phyloP scores from a whole-genome alignment of 2,329 filamentous ascomycete genomes.

The Trichophyton schoenleinii region DNA sequence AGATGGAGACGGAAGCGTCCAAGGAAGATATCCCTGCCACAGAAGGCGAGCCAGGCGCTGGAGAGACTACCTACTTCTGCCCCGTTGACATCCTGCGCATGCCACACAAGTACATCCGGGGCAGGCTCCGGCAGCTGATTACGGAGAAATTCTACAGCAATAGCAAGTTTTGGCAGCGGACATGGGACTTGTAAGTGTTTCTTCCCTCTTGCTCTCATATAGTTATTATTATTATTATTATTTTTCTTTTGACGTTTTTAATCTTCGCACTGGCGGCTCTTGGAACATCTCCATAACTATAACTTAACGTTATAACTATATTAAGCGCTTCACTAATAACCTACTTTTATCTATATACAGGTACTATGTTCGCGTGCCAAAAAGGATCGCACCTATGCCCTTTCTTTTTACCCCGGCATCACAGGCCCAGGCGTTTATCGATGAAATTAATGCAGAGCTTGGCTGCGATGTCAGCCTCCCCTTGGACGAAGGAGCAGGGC shows the following conservation, averaged over 20 bases:
- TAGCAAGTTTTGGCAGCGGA: conserved; percentile 39
- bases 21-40: too few relatives aligned
- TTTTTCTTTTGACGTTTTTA: too few relatives aligned
- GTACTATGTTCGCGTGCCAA: conserved; percentile 53
- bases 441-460: conserved; percentile 47
- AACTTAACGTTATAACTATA: too few relatives aligned
- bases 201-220: background rate
- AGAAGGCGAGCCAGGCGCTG: background rate
- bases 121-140: conserved; percentile 22
- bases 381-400: conserved; percentile 37
- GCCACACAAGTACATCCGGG: conserved; percentile 33
- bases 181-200: conserved; percentile 65
- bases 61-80: conserved; percentile 24
- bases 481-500: conserved; percentile 39
- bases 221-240: too few relatives aligned
- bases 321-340: background rate
- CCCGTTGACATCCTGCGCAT: conserved; percentile 27
- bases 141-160: conserved; percentile 29
- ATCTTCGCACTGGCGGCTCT: too few relatives aligned
- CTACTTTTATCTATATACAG: conserved; percentile 29
- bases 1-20: too few relatives aligned
- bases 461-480: conserved; percentile 48
- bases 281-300: too few relatives aligned
- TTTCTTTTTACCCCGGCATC: conserved; percentile 54
- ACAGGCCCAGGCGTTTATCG: conserved; percentile 54